phyloP scores from a whole-genome alignment of 108 stramenopile species.

The Skeletonema marinoi region DNA sequence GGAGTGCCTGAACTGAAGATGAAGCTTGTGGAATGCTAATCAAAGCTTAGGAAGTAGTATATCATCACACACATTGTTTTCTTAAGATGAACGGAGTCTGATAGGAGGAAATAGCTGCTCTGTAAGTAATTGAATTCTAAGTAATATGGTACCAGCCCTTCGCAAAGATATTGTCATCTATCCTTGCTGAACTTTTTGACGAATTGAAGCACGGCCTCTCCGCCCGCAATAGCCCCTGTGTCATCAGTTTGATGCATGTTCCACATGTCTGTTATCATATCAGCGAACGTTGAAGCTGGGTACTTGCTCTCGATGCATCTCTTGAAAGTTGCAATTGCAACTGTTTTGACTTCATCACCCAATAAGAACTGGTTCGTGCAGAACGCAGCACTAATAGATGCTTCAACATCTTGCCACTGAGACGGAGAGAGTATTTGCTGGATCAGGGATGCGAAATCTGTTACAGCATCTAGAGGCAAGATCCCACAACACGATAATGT shows the following conservation, averaged over 20 bases:
- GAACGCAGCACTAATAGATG: conserved; percentile 12
- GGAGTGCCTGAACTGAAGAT: neutral
- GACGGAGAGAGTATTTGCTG: conserved; percentile 10
- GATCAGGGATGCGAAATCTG: conserved; percentile 8
- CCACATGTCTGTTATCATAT: conserved; percentile 30
- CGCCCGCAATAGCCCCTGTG: conserved; percentile 24
- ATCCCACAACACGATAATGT: conserved; percentile 20
- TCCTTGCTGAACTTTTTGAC: conserved; percentile 12
- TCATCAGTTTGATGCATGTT: conserved; percentile 40
- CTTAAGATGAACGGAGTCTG: too few relatives aligned
- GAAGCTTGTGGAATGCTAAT: conserved; percentile 1
- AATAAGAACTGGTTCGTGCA: conserved; percentile 21
- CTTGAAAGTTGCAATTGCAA: conserved; percentile 16
- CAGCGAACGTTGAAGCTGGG: conserved; percentile 15
- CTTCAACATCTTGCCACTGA: conserved; percentile 28
- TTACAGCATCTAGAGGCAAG: conserved; percentile 12
- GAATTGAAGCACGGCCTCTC: conserved; percentile 30
- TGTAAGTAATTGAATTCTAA: neutral
- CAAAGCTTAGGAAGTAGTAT: neutral
- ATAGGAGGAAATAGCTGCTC: neutral
- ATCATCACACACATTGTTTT: too few relatives aligned
- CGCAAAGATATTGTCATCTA: neutral
- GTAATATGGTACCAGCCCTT: neutral
- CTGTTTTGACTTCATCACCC: conserved; percentile 25
- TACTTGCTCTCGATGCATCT: conserved; percentile 6